A percentile compares a stretch with the other conserved stretches of the same genome.
These are phyloP conservation scores for Ananas comosus DNA, from an alignment of 176 grass and related monocot species.

Conservation along the genomic window DNA sequence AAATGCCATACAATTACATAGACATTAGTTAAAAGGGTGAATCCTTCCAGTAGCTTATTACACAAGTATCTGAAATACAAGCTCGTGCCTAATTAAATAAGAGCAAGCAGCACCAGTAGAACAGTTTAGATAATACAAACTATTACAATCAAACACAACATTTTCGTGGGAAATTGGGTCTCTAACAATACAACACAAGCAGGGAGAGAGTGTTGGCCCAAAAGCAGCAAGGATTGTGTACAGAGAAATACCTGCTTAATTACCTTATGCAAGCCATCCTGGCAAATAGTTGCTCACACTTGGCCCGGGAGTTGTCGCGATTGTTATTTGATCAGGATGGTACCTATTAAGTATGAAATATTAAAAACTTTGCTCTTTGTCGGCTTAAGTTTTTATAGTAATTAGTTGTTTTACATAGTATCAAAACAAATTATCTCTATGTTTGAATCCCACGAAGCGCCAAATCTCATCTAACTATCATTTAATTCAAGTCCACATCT, in stretches of 20 bases:
- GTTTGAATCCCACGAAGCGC: no score
- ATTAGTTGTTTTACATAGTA: no score
- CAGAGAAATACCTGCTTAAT: neutral
- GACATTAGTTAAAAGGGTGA: neutral
- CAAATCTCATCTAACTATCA: no score
- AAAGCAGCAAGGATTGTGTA: neutral
- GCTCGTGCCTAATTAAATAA: neutral
- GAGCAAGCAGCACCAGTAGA: neutral
- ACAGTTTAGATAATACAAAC: neutral
- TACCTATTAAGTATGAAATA: neutral
- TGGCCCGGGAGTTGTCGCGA: slow-evolving; percentile 16
- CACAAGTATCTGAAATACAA: neutral
- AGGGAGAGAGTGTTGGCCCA: neutral
- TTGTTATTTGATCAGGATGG: slow-evolving; percentile 21
- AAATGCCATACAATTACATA: neutral
- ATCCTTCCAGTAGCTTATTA: neutral
- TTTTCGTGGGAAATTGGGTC: no score
- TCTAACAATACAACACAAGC: neutral
- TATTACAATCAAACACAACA: neutral
- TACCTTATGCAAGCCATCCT: slow-evolving; percentile 23
- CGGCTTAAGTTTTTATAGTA: neutral
- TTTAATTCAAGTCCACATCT: no score
- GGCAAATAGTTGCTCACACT: slow-evolving; percentile 24
- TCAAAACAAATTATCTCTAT: no score
- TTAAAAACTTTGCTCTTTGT: neutral